Evolutionary conservation across 768 basidiomycete species (phyloP), one percentile per base, ranked within the genome.

Genomic region (Suillus cothurnatus): DNA sequence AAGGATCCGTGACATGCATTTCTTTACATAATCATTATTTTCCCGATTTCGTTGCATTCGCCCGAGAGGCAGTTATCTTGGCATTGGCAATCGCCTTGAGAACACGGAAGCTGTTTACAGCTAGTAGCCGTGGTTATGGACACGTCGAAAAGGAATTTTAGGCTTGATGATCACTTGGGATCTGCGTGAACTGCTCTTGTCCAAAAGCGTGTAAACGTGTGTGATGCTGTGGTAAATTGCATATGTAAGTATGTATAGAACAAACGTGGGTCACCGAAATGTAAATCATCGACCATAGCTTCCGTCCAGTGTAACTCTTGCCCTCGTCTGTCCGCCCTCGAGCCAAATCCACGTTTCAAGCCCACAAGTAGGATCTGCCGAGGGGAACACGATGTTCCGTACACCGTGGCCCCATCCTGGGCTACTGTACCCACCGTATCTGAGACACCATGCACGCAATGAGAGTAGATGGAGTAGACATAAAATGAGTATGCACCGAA

Each of bases 311-410:
- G 73, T 74, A 61, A 91, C 83, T 41, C 79, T 80, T 6, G 87
- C 89, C 39, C 83, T 81, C 1, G 80, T 84, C 26, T 81, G 21
- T 5, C 90, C 89, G 57, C 81, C 79, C 70, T 91, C 85, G 67
- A 89, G 77, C 68, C 87, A 73, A 52, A 92, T 87, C 84, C 89
- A 91, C 0, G 88, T 88, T 64, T 88, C 81, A 23, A 88, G 79
- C 0, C 83, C 78, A 0, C 70, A 68, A 21, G 71, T 69, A 12
- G 87, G 85, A 47, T 82, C 71, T 1, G 82, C 70, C 3, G 86
- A 84, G n/a, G 61, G 74, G 71, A 91, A 90, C 6, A 62, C 43
- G 91, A 73, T 71, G 88, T 87, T 32, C 26, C 90, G 83, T 14
- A 89, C 88, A 26, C 90, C 90, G 59, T 84, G 81, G 0, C 85